A percentile compares a stretch with the other conserved stretches of the same genome.
phyloP scores from a whole-genome alignment of 2,329 filamentous ascomycete species.

The Epichloe sp. region DNA sequence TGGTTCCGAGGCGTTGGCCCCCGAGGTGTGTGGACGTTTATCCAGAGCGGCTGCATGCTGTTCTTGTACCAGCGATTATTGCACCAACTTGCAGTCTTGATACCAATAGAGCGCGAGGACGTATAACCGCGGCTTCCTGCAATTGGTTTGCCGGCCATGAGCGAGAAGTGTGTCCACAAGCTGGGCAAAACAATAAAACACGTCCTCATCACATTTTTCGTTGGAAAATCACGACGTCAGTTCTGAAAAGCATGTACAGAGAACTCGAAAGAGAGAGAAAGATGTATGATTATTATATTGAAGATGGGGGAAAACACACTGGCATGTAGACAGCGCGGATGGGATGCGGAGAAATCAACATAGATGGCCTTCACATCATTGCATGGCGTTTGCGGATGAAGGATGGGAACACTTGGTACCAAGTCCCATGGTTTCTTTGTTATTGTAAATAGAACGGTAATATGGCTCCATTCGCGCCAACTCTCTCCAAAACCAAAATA shows the following conservation, averaged over 20 bases:
- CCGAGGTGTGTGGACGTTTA: slow-evolving; percentile 88
- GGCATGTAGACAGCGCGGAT: background rate
- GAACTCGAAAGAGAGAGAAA: background rate
- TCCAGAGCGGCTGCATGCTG: slow-evolving; percentile 93
- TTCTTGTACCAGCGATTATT: slow-evolving; percentile 86
- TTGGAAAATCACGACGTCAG: background rate
- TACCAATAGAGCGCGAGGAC: slow-evolving; percentile 18
- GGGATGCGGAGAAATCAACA: background rate
- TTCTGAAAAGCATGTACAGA: background rate
- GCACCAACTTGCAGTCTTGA: slow-evolving; percentile 53
- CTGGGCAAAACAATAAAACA: too few species aligned
- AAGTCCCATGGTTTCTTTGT: background rate
- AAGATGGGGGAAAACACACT: background rate
- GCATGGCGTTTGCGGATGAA: slow-evolving; percentile 1
- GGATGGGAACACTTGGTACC: background rate
- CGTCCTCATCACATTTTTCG: background rate
- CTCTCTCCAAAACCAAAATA: background rate
- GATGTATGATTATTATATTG: background rate
- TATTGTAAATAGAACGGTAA: background rate
- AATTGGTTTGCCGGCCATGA: too few species aligned
- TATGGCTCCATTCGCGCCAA: background rate
- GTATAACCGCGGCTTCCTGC: slow-evolving; percentile 7
- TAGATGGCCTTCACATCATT: slow-evolving; percentile 2
- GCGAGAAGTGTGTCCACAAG: too few species aligned
- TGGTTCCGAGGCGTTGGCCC: slow-evolving; percentile 95